Evolutionary conservation across 371 early-diverging fungal species (phyloP), one percentile per base, ranked within the genome.

Genomic region (Mortierella sp.): DNA sequence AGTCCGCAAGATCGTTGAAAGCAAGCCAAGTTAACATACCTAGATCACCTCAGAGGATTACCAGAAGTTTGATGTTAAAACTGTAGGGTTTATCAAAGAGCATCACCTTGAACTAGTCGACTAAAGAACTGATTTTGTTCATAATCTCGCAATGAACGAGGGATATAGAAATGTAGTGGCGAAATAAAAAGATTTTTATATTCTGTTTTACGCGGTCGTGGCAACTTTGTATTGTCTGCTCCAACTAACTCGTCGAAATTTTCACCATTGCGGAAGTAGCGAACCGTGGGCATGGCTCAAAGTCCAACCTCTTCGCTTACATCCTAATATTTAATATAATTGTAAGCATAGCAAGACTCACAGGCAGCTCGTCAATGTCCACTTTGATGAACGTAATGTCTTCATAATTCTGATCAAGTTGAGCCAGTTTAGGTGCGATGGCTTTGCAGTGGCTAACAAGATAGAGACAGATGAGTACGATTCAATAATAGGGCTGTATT

Each of bases 211-310:
- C 19, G n/a, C 29, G 13, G 8, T 5, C 8, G 32, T 0, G 3
- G 17, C 40, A 35, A 22, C 9, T 37, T 22, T 15, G 22, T 35
- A 32, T 22, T 17, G 42, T 90, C 88, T 60, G 94, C 93, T 57
- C 96, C 95, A 49, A 92, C 85, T 26, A 95, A 86, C 69, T 93
- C 91, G 45, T 75, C 89, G 40, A 92, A 77, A 84, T 89, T 86
- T 29, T 87, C 43, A 57, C 95, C 94, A 47, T 89, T 69, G 75
- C 89, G 85, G 86, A 88, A 93, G 84, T 90, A 85, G 71, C 89
- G 85, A 86, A 98, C 90, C n/a, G 96, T 96, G 54, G 96, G 96
- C 96, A 96, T 96, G 63, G 96, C 94, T 29, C 86, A 86, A 77
- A 98, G 53, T 85, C 83, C 82, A 55, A 86, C 87, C 23, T 86